Evolutionary conservation across 352 stramenopile genomes (phyloP), one percentile per base, ranked within the genome.

Genomic region (Pythium phragmitis): DNA sequence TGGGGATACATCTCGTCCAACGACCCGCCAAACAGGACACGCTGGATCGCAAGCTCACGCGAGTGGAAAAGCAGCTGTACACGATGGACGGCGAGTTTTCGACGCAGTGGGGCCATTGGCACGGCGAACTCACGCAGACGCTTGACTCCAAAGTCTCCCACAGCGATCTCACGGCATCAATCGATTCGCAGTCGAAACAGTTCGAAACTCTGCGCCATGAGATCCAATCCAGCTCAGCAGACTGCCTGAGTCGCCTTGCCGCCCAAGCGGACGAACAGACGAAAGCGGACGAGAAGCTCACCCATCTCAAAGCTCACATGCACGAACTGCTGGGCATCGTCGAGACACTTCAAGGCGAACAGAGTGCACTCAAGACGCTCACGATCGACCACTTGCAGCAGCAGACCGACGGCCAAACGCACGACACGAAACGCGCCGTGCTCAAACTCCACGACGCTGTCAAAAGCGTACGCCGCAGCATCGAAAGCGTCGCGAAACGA

Each of bases 401-500:
- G 1, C 21, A 13, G 8, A 50, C 26, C 23, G 13, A 28, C 30
- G 26, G 19, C 47, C 53, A 56, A 12, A 34, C 54, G 2, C 3
- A 19, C 9, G 61, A 68, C 16, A 54, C 53, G 3, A 68, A 63
- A 47, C 54, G 33, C 0, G 54, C 53, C 7, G 54, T 65, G 28
- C 19, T 61, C 23, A 57, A 50, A 34, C 52, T 68, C n/a, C 45
- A 70, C 30, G 63, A 70, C 21, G 63, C 57, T 9, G 52, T 70
- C 23, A 60, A 62, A 26, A 54, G 37, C 42, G 55, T 70, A n/a
- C 63, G 54, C 4, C 43, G 42, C 8, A 70, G 63, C 43, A 47
- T 71, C n/a, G 64, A 71, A 33, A 59, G 12, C 13, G 54, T 58
- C 21, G 57, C 57, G 4, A 66, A 80, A 54, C 72, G 60, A 14